Base-by-base conservation (phyloP, 2,329 filamentous ascomycete species). In the Westerdykella ornata region DNA sequence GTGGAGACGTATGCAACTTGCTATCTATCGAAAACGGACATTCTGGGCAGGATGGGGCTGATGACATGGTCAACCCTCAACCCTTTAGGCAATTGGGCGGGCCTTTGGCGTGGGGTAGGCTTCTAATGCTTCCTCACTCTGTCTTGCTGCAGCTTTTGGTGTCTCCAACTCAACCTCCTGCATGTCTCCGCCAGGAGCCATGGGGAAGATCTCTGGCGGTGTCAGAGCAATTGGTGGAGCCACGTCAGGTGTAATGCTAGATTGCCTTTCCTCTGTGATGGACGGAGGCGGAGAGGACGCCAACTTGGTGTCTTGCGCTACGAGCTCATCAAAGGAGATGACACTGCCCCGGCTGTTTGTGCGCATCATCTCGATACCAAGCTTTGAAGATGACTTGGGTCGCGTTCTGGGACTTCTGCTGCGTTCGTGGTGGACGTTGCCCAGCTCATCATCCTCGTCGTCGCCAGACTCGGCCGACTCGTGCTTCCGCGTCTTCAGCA, bases 331-430 rank as follows among this genome's bases (percentile, higher is more conserved):
- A 19, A 70, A 62, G 6, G 71, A 73, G 35, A 75, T 68, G 31
- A 74, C 78, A 57, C 89, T 95, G 37, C 94, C 90, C 54, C 90
- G 84, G 59, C 88, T 95, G 63, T 95, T 94, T 15, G 90, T 94
- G 36, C 90, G 81, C 87, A 96, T 90, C 90, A 97, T 96, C 65
- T 97, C 90, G 37, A 88, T 92, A 1, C 88, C 88, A 2, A 97
- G 77, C 65, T 95, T 96, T 0, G 88, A 95, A 40, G 65, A 65
- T 2, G 68, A 66, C 39, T 70, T 70, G 12, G 66, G 59, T n/a
- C 66, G 59, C 13, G 66, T 57, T 44, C 65, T 68, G 72, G 54
- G 74, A 63, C 65, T 84, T 67, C 68, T 72, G 45, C 66, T 68
- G 46, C 69, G 72, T 6, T n/a, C 16, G 44, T 66, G 65, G 54